Conservation (phyloP, 139 green algal genomes). For the Tetraselmis striata region DNA sequence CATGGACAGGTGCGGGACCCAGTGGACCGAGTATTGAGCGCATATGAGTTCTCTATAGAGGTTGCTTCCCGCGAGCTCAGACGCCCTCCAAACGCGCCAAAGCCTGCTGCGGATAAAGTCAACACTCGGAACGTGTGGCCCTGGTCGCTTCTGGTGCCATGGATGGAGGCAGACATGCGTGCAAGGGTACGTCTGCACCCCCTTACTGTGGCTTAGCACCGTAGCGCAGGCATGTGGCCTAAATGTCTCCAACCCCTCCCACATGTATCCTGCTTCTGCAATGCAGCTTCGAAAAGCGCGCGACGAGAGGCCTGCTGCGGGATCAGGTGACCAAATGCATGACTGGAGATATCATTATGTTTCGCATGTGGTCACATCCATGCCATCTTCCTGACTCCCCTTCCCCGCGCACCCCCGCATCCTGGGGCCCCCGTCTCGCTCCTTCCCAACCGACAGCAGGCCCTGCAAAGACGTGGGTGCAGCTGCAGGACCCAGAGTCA, state of each 20-base stretch:
- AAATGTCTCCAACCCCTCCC: too few relatives aligned
- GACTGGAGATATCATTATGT: too few relatives aligned
- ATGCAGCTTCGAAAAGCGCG: not conserved
- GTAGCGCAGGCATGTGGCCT: too few relatives aligned
- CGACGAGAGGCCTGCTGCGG: not conserved
- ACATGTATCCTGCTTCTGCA: not conserved
- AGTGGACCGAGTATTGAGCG: conserved; percentile 67
- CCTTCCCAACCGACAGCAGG: not conserved
- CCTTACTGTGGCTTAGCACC: not conserved
- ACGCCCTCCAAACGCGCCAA: conserved; percentile 15
- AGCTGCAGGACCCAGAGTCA: not conserved
- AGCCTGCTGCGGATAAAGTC: conserved; percentile 29
- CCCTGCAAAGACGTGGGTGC: not conserved
- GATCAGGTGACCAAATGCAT: too few relatives aligned
- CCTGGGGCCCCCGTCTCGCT: not conserved
- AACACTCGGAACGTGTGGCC: conserved; percentile 85
- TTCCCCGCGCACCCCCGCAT: too few relatives aligned
- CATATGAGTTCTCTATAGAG: conserved; percentile 85
- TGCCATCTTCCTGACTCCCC: too few relatives aligned
- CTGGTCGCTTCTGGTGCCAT: conserved; percentile 77
- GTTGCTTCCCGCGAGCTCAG: conserved; percentile 35
- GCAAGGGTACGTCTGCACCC: conserved; percentile 20
- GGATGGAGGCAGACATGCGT: conserved; percentile 57
- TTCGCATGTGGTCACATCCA: too few relatives aligned
- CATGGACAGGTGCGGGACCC: conserved; percentile 49